phyloP scores from a whole-genome alignment of 306 rosid genomes.

The Sesbania bispinosa region DNA sequence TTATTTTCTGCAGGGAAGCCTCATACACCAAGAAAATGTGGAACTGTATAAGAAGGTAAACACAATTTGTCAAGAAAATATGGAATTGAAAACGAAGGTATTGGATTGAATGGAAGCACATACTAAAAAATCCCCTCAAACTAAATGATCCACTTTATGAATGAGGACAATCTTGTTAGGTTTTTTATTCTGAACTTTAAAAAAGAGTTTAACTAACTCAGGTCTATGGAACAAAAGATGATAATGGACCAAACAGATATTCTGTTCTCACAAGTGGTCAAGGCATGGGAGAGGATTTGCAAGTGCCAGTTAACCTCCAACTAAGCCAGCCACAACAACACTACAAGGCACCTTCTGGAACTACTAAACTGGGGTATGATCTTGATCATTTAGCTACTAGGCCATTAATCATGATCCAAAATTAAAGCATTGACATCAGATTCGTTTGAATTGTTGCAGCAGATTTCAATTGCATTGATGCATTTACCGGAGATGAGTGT shows the following conservation, averaged over 20 bases:
- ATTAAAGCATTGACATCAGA: conserved; percentile 36
- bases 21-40: conserved; percentile 71
- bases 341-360: conserved; percentile 39
- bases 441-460: conserved; percentile 46
- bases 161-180: background rate
- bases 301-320: conserved; percentile 71
- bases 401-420: conserved; percentile 19
- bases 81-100: conserved; percentile 58
- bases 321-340: conserved; percentile 79
- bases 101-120: conserved; percentile 20
- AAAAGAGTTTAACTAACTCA: conserved; percentile 40
- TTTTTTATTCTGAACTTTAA: conserved; percentile 38
- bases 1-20: conserved; percentile 58
- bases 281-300: conserved; percentile 51
- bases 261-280: conserved; percentile 45
- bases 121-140: conserved; percentile 25
- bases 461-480: conserved; percentile 58
- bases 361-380: conserved; percentile 67
- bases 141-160: background rate
- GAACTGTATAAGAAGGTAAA: conserved; percentile 76
- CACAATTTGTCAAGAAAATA: conserved; percentile 60
- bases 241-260: conserved; percentile 38
- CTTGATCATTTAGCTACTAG: conserved; percentile 20
- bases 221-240: conserved; percentile 73
- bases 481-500: conserved; percentile 31